Base-by-base conservation (phyloP, 1,284 basidiomycete genomes). In the Trichosporon coremiiforme region DNA sequence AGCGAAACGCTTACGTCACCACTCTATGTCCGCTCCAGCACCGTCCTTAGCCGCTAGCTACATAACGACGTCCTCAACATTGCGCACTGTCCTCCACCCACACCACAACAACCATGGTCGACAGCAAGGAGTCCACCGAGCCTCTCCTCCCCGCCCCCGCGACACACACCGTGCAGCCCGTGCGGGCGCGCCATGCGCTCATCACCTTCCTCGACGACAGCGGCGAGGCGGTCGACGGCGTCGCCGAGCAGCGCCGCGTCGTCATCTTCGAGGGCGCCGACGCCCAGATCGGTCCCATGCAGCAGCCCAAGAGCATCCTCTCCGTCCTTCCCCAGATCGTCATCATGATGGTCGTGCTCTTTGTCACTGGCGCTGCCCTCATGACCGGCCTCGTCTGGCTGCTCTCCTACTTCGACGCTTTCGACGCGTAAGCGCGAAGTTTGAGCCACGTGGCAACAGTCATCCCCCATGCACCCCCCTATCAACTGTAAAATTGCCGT, bases 141-240 rank as follows among this genome's bases (percentile, higher is more conserved):
- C 47, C 47, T 20, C 47, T 53, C 47, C 47, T 53, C 47, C 47
- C 47, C 47, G 47, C 47, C 20, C 47, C 47, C 47, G 47, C 47
- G 15, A 53, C 47, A 20, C 47, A 53, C 6, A n/a, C 47, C n/a
- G 47, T 53, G n/a, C 47, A 53, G 4, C 47, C 47, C 20, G 47
- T 53, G 15, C 13, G 17, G 4, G 47, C 47, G n/a, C 47, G 47
- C 47, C 47, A 53, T 22, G 47, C 47, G 15, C 47, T 53, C 47
- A 53, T 53, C 47, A 53, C 47, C 47, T 53, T 53, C 47, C 47
- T 53, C 47, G 47, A 53, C 47, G 47, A 53, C 47, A 53, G 47
- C 20, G 47, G 47, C 47, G 47, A 53, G 47, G 47, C 47, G 20
- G 47, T 53, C 20, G 47, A 53, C 20, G 47, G 47, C 47, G 47